Evolutionary conservation across 2,329 filamentous ascomycete genomes (phyloP), one percentile per base, ranked within the genome.

Genomic region (Colletotrichum sp.): DNA sequence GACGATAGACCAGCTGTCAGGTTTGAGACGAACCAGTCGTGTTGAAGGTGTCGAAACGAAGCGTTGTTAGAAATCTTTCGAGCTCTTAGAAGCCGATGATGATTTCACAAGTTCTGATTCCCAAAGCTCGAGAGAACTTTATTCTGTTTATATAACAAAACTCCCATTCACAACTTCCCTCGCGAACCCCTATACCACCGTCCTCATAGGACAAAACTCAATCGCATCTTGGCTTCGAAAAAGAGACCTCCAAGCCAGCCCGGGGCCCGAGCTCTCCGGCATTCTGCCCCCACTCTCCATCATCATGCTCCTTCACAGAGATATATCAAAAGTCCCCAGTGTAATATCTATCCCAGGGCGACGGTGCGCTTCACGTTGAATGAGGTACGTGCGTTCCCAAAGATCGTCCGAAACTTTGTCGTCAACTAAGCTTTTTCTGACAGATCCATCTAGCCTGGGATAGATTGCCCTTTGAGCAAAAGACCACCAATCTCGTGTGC

Each of bases 1-100:
- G 60, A 71, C 52, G 68, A 66, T 61, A 63, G 68, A 71, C 68
- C 68, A 71, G 72, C 72, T 71, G 60, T 74, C 52, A 74, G 28
- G 0, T 22, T 36, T 63, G 52, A 71, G 22, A 71, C 72, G 72
- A 74, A 32, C 34, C 72, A 66, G 72, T 39, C 72, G 72, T 65
- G 12, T 44, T 13, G 13, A 28, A 34, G 28, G 22, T 9, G 4
- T 5, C 9, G 11, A 39, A 11, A 57, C 25, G 12, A 27, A 48
- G 25, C n/a, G 36, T 39, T 32, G n/a, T 22, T 44, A 5, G n/a
- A n/a, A 32, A 65, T 64, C 22, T 60, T 71, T 34, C 32, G 15
- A 48, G 48, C 68, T 70, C 30, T 69, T 30, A 25, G 64, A 73
- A 68, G 72, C 44, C 44, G 72, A 44, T 28, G 67, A 71, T 66